Evolutionary conservation across 2,329 filamentous ascomycete species (phyloP), one percentile per base, ranked within the genome.

Genomic region (Nothophoma quercina): DNA sequence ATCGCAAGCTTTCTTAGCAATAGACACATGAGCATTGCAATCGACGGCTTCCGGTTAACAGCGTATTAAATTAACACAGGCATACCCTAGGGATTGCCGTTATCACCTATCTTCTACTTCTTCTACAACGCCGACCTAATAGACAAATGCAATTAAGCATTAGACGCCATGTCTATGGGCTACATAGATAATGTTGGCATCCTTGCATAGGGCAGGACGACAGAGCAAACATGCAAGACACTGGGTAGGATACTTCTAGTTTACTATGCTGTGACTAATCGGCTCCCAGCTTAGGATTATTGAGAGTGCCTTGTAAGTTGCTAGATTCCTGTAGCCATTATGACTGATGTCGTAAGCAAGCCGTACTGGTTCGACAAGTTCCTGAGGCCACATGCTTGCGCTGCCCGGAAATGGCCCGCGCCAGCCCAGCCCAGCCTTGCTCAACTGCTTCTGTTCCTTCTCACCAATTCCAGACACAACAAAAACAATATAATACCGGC

Each of bases 41-140:
- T 71, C 15, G 43, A 56, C 22, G 43, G 44, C 28, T 59, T 55
- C 18, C 40, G 38, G n/a, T 60, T 54, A 6, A 35, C 26, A 34
- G 42, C 28, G 7, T 63, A 62, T 28, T 2, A 40, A 8, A 62
- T 55, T 15, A 58, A 58, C 25, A 62, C 59, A 26, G 66, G 65
- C 9, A 68, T 71, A 28, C 68, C 67, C 5, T 48, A 73, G 53
- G 68, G 67, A 52, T 72, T 60, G 15, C 65, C 58, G 18, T 60
- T 72, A 1, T 72, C 56, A 16, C 68, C 63, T 23, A 70, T 73
- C 22, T 60, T 73, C 21, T 72, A 64, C 56, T 55, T 73, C 30
- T 70, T 70, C 63, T 73, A 71, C 48, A 72, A 70, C 29, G 54
- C 54, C 23, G 60, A 70, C 43, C 62, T 73, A 1, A 50, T 73